phyloP scores from a whole-genome alignment of 148 eudicot genomes.

The Salicornia ramosissima region DNA sequence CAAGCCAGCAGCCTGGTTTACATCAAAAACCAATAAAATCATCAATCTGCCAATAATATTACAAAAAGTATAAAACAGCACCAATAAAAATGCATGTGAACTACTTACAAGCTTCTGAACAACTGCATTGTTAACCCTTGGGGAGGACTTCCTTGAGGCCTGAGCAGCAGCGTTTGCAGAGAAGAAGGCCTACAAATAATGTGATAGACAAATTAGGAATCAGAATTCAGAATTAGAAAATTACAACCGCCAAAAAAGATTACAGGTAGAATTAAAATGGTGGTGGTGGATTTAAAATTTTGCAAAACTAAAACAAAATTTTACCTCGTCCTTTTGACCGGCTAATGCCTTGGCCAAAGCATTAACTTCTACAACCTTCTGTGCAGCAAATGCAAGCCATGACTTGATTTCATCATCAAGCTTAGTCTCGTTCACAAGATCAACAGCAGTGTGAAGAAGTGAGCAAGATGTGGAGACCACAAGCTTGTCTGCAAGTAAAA shows the following conservation, averaged over 20 bases:
- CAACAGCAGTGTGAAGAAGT: constrained; percentile 94
- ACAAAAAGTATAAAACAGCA: not conserved
- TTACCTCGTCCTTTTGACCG: constrained; percentile 87
- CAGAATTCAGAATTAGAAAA: too few species aligned
- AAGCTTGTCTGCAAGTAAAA: constrained; percentile 64
- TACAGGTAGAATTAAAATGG: too few species aligned
- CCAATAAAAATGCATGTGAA: too few species aligned
- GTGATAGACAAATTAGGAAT: not conserved
- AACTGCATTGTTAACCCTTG: constrained; percentile 79
- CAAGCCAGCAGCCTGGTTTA: constrained; percentile 78
- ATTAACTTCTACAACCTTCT: constrained; percentile 80
- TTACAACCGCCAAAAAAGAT: not conserved
- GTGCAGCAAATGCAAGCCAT: constrained; percentile 97
- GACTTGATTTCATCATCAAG: constrained; percentile 82
- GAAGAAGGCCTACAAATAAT: constrained; percentile 65
- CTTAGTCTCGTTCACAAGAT: constrained; percentile 85
- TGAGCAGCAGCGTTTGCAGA: constrained; percentile 82
- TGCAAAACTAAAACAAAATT: not conserved
- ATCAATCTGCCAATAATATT: not conserved
- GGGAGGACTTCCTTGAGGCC: constrained; percentile 85
- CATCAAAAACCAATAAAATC: constrained; percentile 16
- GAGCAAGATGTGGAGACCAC: constrained; percentile 97
- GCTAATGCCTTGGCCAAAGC: constrained; percentile 89
- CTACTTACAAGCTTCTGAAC: constrained; percentile 48
- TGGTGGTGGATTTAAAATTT: too few species aligned